Percentiles rank a stretch among this genome's conserved stretches.
Conservation (phyloP, 768 basidiomycete species). For the Sistotremastrum niveocremeum region DNA sequence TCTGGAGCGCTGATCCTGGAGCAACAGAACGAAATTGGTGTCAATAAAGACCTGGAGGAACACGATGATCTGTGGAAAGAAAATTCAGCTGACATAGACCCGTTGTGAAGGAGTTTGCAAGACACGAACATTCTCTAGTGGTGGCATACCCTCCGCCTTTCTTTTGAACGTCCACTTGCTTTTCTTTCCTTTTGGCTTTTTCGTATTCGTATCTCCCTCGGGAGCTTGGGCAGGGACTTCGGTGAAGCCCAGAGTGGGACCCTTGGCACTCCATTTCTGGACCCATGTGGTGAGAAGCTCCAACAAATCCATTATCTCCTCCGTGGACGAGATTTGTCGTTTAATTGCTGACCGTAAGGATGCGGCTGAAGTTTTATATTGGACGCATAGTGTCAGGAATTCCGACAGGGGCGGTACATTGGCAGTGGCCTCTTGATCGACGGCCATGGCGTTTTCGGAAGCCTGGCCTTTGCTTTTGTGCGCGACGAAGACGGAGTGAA, state of each 20-base stretch:
- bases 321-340: constrained; percentile 32
- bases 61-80: constrained; percentile 30
- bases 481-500: constrained; percentile 29
- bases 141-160: not conserved
- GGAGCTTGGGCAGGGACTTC: constrained; percentile 7
- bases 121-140: constrained; percentile 1
- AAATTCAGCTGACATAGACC: not conserved
- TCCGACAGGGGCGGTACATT: constrained; percentile 21
- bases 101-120: not conserved
- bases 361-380: constrained; percentile 26
- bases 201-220: not conserved
- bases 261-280: constrained; percentile 14
- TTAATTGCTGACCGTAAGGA: constrained; percentile 38
- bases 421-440: constrained; percentile 17
- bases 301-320: constrained; percentile 34
- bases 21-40: constrained; percentile 51
- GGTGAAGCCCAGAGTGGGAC: constrained; percentile 12
- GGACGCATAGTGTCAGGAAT: constrained; percentile 25
- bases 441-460: constrained; percentile 20
- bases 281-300: constrained; percentile 39
- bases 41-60: constrained; percentile 61
- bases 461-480: constrained; percentile 16
- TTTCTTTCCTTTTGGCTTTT: not conserved
- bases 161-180: not conserved
- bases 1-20: constrained; percentile 52